Percentiles rank a stretch among this genome's conserved stretches.
phyloP scores from a whole-genome alignment of 495 filamentous ascomycete genomes.

The Bombardia bombarda region DNA sequence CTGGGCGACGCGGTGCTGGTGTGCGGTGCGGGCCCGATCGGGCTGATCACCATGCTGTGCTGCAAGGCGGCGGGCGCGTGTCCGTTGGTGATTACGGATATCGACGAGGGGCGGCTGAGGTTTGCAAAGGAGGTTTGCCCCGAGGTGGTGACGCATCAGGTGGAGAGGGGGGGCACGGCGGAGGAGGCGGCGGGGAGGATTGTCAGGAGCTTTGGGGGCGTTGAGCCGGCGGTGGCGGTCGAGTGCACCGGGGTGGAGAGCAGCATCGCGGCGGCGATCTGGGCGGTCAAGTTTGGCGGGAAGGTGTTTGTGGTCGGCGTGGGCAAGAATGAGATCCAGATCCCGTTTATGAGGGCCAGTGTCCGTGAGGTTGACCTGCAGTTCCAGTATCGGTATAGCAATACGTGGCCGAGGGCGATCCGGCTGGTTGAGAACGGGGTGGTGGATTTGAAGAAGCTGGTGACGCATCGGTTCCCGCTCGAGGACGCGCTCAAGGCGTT shows the following conservation, averaged over 20 bases:
- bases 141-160: constrained; percentile 66
- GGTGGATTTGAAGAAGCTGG: constrained; percentile 68
- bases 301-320: constrained; percentile 93
- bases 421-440: constrained; percentile 75
- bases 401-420: constrained; percentile 92
- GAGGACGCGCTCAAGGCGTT: constrained; percentile 89
- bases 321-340: constrained; percentile 86
- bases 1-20: constrained; percentile 79
- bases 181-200: constrained; percentile 64
- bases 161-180: constrained; percentile 51
- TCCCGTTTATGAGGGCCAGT: constrained; percentile 86
- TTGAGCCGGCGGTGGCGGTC: constrained; percentile 68
- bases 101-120: constrained; percentile 71
- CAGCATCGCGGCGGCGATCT: constrained; percentile 75
- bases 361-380: constrained; percentile 88
- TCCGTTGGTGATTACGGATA: constrained; percentile 86
- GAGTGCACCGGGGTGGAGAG: constrained; percentile 95
- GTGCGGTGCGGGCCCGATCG: constrained; percentile 87
- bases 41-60: constrained; percentile 76
- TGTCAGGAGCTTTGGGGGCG: constrained; percentile 55
- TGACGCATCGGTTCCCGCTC: constrained; percentile 77
- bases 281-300: constrained; percentile 82
- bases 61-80: constrained; percentile 74
- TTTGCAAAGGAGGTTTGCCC: constrained; percentile 78
- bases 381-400: constrained; percentile 93